Percentiles rank a stretch among this genome's conserved stretches.
Evolutionary conservation across 352 stramenopile species (phyloP).

Genomic region (Globisporangium alternatum): DNA sequence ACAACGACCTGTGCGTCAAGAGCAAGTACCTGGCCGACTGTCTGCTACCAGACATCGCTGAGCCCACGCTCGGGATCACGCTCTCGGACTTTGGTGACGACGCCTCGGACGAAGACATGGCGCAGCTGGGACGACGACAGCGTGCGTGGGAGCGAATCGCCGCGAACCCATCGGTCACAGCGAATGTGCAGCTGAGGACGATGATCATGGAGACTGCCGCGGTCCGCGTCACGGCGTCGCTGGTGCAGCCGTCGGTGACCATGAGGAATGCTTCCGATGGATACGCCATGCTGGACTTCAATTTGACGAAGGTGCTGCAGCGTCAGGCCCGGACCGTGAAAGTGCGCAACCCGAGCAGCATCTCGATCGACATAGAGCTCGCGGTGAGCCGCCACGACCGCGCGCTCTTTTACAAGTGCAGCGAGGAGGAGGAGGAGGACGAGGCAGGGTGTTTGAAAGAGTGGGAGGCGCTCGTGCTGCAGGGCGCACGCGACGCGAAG

Average conservation of each 20-base stretch:
- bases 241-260: slow-evolving; percentile 36
- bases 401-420: slow-evolving; percentile 49
- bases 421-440: slow-evolving; percentile 17
- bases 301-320: slow-evolving; percentile 38
- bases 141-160: slow-evolving; percentile 23
- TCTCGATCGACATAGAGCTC: slow-evolving; percentile 48
- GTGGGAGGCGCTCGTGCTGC: slow-evolving; percentile 22
- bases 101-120: slow-evolving; percentile 30
- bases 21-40: slow-evolving; percentile 38
- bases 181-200: slow-evolving; percentile 30
- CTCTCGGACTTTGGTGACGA: slow-evolving; percentile 38
- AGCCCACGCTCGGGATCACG: slow-evolving; percentile 9
- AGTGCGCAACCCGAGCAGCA: slow-evolving; percentile 50
- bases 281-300: slow-evolving; percentile 21
- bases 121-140: slow-evolving; percentile 32
- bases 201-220: slow-evolving; percentile 31
- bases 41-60: slow-evolving; percentile 20
- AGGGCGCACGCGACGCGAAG: not conserved
- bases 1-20: slow-evolving; percentile 24
- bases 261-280: slow-evolving; percentile 5
- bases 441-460: slow-evolving; percentile 33
- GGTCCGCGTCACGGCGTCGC: slow-evolving; percentile 28
- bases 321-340: slow-evolving; percentile 24
- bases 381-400: slow-evolving; percentile 30
- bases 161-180: slow-evolving; percentile 13